A percentile compares a stretch with the other conserved stretches of the same genome.
Evolutionary conservation across 2,329 filamentous ascomycete species (phyloP).

Genomic region (Talaromyces sp.): DNA sequence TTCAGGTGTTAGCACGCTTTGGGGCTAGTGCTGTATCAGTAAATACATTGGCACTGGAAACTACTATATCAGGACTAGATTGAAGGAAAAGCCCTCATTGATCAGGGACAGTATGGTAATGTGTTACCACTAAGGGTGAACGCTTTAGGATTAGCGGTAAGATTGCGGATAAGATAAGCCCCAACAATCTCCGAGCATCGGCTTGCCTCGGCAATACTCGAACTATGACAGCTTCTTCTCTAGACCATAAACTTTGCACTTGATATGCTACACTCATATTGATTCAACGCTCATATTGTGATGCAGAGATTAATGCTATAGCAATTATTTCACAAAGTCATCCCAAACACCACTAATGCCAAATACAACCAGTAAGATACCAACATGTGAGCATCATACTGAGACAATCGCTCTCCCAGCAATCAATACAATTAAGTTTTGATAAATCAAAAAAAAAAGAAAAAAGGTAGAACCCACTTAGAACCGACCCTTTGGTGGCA

Average conservation of each 20-base stretch:
- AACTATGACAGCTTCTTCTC: no score
- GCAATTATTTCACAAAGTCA: not conserved
- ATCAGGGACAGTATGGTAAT: not conserved
- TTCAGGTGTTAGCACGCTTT: not conserved
- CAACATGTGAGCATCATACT: not conserved
- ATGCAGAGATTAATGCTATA: not conserved
- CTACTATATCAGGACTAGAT: not conserved
- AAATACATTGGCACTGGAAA: not conserved
- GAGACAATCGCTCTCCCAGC: not conserved
- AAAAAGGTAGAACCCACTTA: not conserved
- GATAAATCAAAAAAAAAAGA: not conserved
- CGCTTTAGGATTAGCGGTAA: not conserved
- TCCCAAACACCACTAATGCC: not conserved
- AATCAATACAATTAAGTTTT: not conserved
- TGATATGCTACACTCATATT: not conserved
- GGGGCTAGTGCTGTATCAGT: not conserved
- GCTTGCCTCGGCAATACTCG: not conserved
- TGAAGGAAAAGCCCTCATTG: not conserved
- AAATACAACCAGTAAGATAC: not conserved
- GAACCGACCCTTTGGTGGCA: not conserved
- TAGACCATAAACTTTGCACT: not conserved
- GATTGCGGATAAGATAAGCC: not conserved
- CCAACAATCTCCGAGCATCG: not conserved
- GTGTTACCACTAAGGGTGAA: not conserved
- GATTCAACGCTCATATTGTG: not conserved